Evolutionary conservation across 2,329 filamentous ascomycete species (phyloP).

Genomic region (Ceratocystis harringtonii): DNA sequence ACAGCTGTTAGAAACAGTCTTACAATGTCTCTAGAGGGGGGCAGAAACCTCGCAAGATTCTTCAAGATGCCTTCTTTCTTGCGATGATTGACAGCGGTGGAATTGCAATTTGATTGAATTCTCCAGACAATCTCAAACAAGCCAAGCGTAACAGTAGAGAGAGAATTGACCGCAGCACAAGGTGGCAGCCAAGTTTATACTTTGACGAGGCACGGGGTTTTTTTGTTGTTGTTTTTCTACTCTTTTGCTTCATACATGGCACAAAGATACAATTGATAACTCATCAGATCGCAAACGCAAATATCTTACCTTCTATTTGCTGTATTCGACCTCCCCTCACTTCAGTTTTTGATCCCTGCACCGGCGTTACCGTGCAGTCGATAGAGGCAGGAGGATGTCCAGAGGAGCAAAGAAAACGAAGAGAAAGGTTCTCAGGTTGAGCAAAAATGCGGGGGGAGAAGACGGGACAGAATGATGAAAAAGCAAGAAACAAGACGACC

Average conservation of each 20-base stretch:
- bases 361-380: background rate
- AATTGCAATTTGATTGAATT: no score
- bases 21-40: no score
- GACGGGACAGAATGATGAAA: background rate
- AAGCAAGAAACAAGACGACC: background rate
- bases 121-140: no score
- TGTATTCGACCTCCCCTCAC: background rate
- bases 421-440: constrained; percentile 1
- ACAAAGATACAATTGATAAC: no score
- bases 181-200: background rate
- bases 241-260: no score
- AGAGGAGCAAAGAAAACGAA: background rate
- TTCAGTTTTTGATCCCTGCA: background rate
- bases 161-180: no score
- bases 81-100: no score
- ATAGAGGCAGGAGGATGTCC: background rate
- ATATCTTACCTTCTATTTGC: background rate
- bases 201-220: background rate
- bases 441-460: background rate
- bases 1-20: no score
- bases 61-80: no score
- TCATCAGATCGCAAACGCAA: background rate
- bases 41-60: no score
- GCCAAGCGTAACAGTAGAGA: background rate
- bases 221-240: background rate